These are phyloP conservation scores for Patellifolia procumbens DNA, from an alignment of 179 eudicot genomes.

Conservation along the genomic window DNA sequence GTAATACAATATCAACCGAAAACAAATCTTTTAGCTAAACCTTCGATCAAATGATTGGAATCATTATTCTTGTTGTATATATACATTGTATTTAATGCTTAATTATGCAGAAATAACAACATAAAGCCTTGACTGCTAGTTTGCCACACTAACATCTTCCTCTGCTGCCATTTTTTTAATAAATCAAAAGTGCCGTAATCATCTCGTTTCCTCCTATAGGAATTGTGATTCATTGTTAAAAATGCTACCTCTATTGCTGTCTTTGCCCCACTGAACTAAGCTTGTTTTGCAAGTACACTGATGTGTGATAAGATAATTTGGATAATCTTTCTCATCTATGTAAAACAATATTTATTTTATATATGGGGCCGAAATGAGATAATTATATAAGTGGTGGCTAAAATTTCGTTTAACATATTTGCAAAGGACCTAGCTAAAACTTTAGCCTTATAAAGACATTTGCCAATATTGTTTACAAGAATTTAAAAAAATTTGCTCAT, in stretches of 20 bases:
- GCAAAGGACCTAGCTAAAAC: too few species aligned
- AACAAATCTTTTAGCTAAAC: conserved; percentile 15
- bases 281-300: background rate
- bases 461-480: too few species aligned
- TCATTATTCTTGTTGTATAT: background rate
- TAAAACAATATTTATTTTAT: too few species aligned
- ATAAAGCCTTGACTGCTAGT: conserved; percentile 15
- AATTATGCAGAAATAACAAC: conserved; percentile 28
- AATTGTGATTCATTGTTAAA: background rate
- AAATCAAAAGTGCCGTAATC: conserved; percentile 10
- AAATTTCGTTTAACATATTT: too few species aligned
- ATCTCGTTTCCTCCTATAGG: background rate
- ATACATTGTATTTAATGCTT: conserved; percentile 8
- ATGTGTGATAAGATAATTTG: background rate
- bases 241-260: background rate
- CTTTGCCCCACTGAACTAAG: background rate
- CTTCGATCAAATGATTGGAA: conserved; percentile 20
- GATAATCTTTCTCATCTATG: too few species aligned
- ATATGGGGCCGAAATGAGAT: too few species aligned
- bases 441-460: too few species aligned
- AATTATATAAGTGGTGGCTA: too few species aligned
- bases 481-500: too few species aligned
- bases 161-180: background rate
- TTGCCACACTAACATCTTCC: too few species aligned
- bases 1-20: conserved; percentile 23